Base-by-base conservation (phyloP, 108 stramenopile species). In the Mayamaea pseudoterrestris region DNA sequence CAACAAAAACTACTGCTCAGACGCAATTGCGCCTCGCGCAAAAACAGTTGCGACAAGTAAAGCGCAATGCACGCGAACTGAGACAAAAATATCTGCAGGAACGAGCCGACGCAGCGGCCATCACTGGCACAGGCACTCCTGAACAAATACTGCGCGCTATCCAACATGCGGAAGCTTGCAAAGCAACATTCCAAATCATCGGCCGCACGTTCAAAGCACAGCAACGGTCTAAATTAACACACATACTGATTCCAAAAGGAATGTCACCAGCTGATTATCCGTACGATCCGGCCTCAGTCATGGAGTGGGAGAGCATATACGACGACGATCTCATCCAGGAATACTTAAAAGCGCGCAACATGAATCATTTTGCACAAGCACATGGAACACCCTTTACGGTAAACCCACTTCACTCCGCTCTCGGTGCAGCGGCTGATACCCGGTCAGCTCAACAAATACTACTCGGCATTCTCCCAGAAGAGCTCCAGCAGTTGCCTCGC, bases 311-410 rank as follows among this genome's bases (percentile, higher is more conserved):
- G n/a, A n/a, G n/a, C n/a, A 4, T 41, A 5, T 20, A 41, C 40
- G 40, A 41, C 40, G 8, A 16, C 16, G 40, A 41, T 13, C 13
- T 6, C 40, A 41, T 41, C 4, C 5, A 5, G 21, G 8, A 5
- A 41, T 4, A 4, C 5, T 9, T 41, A 5, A 47, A 31, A 18
- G 47, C 26, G 4, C 44, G 44, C 27, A 47, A 47, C 29, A 25
- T 30, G 12, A 18, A 2, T 2, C 47, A 47, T 16, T 47, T 47
- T 28, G 31, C 17, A 27, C 47, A 47, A 47, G 25, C 47, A 2
- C 27, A 28, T 12, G 47, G 47, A 5, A 25, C 47, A 3, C 17
- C 27, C 12, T 28, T 28, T 30, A 30, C 26, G 2, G 27, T 12
- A n/a, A n/a, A n/a, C n/a, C n/a, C n/a, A n/a, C n/a, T n/a, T n/a